Conservation (phyloP, 2,329 filamentous ascomycete species). For the Chaetoscypha palmicola region DNA sequence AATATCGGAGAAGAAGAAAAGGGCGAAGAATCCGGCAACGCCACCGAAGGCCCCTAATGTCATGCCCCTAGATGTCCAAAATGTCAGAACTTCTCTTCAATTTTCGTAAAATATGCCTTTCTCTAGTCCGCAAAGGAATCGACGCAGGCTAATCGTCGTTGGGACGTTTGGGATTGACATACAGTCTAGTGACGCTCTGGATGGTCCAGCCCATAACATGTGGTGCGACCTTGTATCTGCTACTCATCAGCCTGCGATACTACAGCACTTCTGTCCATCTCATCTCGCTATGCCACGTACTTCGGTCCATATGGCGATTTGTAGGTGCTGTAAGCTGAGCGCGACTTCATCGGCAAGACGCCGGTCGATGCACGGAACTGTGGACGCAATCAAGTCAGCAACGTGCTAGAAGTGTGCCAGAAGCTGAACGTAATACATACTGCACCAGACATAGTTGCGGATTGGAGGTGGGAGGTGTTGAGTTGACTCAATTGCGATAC, state of each 20-base stretch:
- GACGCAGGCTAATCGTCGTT: background rate
- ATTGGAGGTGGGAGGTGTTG: background rate
- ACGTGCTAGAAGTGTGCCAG: background rate
- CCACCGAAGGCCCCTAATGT: constrained; percentile 49
- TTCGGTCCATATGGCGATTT: constrained; percentile 60
- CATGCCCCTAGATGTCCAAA: constrained; percentile 38
- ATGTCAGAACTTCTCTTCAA: constrained; percentile 2
- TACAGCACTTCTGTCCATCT: background rate
- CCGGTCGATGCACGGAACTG: constrained; percentile 20
- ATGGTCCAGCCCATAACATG: constrained; percentile 47
- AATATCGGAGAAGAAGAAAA: constrained; percentile 57
- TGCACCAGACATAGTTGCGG: constrained; percentile 14
- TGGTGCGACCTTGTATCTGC: constrained; percentile 53
- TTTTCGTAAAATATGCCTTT: background rate
- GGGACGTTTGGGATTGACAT: constrained; percentile 21
- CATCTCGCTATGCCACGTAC: constrained; percentile 39
- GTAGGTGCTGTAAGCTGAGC: constrained; percentile 35
- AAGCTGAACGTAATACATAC: constrained; percentile 14
- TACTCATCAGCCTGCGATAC: constrained; percentile 9
- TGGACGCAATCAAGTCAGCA: background rate
- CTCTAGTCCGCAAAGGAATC: background rate
- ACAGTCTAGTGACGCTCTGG: constrained; percentile 44
- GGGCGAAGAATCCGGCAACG: constrained; percentile 46
- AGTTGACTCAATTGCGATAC: constrained; percentile 14
- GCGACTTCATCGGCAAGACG: constrained; percentile 12